These are phyloP conservation scores for Acarospora socialis DNA, from an alignment of 2,329 filamentous ascomycete species.

Conservation along the genomic window DNA sequence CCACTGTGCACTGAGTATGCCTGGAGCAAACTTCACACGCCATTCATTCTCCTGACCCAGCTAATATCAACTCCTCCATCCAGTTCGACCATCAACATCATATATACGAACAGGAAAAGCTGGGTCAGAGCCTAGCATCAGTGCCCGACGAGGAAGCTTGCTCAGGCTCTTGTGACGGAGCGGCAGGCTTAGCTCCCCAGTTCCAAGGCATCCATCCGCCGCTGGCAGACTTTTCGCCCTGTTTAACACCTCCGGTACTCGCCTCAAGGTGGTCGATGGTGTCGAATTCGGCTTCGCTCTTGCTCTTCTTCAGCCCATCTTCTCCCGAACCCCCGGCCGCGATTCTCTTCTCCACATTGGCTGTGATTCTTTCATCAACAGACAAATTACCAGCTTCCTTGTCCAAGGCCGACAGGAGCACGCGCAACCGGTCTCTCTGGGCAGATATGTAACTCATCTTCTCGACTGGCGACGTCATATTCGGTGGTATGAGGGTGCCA, in stretches of 20 bases:
- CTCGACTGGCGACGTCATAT: slow-evolving; percentile 49
- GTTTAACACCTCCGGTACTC: not conserved
- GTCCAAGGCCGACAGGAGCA: slow-evolving; percentile 64
- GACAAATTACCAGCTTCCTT: slow-evolving; percentile 54
- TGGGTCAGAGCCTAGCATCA: slow-evolving; percentile 7
- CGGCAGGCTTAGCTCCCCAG: slow-evolving; percentile 23
- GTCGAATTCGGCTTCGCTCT: slow-evolving; percentile 80
- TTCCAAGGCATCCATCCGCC: slow-evolving; percentile 38
- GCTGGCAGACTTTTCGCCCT: slow-evolving; percentile 20
- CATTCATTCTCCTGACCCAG: no score
- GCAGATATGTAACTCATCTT: slow-evolving; percentile 59
- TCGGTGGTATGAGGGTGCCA: slow-evolving; percentile 54
- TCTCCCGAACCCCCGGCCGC: slow-evolving; percentile 10
- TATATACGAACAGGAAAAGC: not conserved
- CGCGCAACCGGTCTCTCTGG: slow-evolving; percentile 63
- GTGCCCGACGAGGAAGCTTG: slow-evolving; percentile 3
- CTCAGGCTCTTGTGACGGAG: not conserved
- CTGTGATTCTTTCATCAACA: slow-evolving; percentile 19
- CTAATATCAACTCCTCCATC: no score
- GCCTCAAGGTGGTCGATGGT: slow-evolving; percentile 70
- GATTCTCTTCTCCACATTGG: slow-evolving; percentile 18
- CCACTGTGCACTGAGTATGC: no score
- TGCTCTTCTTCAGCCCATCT: slow-evolving; percentile 56
- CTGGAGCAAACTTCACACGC: no score
- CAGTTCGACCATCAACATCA: not conserved